phyloP scores from a whole-genome alignment of 805 yeast species.

The Debaryomyces hansenii region DNA sequence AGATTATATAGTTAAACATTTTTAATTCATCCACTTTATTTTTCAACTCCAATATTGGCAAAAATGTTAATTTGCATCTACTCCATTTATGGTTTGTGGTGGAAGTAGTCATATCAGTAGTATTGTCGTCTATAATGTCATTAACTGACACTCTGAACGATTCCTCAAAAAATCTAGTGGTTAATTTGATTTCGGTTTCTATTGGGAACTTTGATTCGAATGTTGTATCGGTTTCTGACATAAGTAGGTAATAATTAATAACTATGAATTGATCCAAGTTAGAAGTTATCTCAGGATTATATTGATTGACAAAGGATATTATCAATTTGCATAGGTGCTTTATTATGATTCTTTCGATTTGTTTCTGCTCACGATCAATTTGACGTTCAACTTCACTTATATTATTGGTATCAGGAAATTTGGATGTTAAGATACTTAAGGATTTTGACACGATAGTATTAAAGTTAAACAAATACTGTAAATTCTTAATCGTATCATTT shows the following conservation, averaged over 20 bases:
- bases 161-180: conserved; percentile 33
- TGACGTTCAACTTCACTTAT: not conserved
- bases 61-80: conserved; percentile 32
- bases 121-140: conserved; percentile 11
- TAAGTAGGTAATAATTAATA: conserved; percentile 9
- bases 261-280: conserved; percentile 23
- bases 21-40: conserved; percentile 34
- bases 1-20: conserved; percentile 26
- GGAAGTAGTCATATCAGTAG: conserved; percentile 19
- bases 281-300: conserved; percentile 3
- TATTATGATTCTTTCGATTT: conserved; percentile 14
- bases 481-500: conserved; percentile 12
- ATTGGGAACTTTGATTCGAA: conserved; percentile 8
- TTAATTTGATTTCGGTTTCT: conserved; percentile 21
- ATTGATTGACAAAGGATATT: conserved; percentile 3
- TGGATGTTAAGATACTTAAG: conserved; percentile 8
- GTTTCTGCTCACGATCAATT: conserved; percentile 16
- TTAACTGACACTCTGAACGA: conserved; percentile 20
- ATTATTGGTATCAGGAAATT: conserved; percentile 3
- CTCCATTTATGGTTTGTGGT: conserved; percentile 37
- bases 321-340: conserved; percentile 14
- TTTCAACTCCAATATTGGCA: conserved; percentile 36
- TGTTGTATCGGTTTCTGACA: conserved; percentile 4
- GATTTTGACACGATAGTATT: conserved; percentile 20
- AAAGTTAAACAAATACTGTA: conserved; percentile 22